Base-by-base conservation (phyloP, 805 yeast genomes). In the Candida sanyiensis region DNA sequence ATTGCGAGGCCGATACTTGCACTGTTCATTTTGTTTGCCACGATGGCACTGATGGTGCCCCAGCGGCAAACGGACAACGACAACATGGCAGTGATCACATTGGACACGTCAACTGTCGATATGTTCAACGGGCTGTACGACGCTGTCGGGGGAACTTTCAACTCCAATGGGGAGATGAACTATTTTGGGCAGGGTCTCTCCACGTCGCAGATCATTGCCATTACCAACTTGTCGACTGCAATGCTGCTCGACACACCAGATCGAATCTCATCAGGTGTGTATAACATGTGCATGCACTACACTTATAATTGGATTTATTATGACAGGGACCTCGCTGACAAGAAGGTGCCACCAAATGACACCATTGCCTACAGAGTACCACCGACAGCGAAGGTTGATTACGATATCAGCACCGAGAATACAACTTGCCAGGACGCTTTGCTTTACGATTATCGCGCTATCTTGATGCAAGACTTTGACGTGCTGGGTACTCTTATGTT, bases 111-210 rank as follows among this genome's bases (percentile, higher is more conserved):
- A 4, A 78, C 72, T 46, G 55, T 68, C 6, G 76, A 74, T 43
- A 72, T 78, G 15, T 69, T 78, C 1, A 48, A 58, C 15, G 84
- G 83, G 1, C 54, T 78, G 7, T 77, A 73, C 47, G 54, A 64
- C 18, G 61, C 70, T 5, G 54, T 73, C 38, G 54, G 73, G 33
- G 51, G 47, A 15, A 52, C 64, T 2, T 32, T 42, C 11, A 66
- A 62, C n/a, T 43, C 56, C 17, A 37, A 49, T 13, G 43, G 55
- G 13, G 45, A 46, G 15, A 40, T 45, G 18, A 42, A 47, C n/a
- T n/a, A n/a, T 4, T 54, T 51, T 20, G 53, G 53, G 2, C 47
- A 55, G 12, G 62, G 59, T 3, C 30, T 45, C 16, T 36, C 42
- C 17, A 31, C 47, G 5, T 41, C 47, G 6, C 47, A 44, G 28